Conservation (phyloP, 2,329 filamentous ascomycete species). For the Calonectria hongkongensis region DNA sequence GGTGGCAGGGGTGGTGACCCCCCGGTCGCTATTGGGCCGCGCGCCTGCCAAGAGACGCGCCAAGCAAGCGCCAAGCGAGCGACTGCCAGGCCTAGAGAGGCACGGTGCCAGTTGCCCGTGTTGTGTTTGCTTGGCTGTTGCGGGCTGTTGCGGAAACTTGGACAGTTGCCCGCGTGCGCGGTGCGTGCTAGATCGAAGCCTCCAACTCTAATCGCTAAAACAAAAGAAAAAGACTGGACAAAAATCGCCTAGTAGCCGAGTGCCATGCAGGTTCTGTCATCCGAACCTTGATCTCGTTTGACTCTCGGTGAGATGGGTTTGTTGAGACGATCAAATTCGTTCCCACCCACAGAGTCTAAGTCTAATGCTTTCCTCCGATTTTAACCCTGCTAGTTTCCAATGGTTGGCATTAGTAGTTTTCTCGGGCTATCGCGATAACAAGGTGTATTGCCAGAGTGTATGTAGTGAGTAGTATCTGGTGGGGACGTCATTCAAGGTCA, state of each 20-base stretch:
- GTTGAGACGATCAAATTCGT: slow-evolving; percentile 39
- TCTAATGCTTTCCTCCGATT: neutral
- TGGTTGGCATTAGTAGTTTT: neutral
- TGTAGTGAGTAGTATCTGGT: neutral
- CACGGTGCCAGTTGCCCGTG: slow-evolving; percentile 10
- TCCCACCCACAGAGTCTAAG: slow-evolving; percentile 27
- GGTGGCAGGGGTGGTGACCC: neutral
- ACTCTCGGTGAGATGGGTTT: slow-evolving; percentile 46
- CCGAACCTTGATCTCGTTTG: slow-evolving; percentile 52
- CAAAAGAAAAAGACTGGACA: no score
- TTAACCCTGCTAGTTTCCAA: neutral
- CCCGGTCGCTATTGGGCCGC: slow-evolving; percentile 27
- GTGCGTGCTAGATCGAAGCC: neutral
- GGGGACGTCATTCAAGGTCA: slow-evolving; percentile 22
- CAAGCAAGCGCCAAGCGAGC: slow-evolving; percentile 43
- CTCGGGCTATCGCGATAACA: slow-evolving; percentile 7
- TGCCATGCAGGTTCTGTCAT: slow-evolving; percentile 37
- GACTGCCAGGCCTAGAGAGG: slow-evolving; percentile 36
- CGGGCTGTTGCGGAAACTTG: slow-evolving; percentile 19
- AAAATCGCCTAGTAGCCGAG: no score
- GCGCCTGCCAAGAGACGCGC: slow-evolving; percentile 40
- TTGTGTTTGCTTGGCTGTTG: neutral
- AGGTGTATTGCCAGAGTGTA: neutral
- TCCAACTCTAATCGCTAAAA: neutral
- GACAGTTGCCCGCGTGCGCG: neutral